Evolutionary conservation across 208 protist genomes (phyloP), one percentile per base, ranked within the genome.

Genomic region (Leishmania guyanensis): DNA sequence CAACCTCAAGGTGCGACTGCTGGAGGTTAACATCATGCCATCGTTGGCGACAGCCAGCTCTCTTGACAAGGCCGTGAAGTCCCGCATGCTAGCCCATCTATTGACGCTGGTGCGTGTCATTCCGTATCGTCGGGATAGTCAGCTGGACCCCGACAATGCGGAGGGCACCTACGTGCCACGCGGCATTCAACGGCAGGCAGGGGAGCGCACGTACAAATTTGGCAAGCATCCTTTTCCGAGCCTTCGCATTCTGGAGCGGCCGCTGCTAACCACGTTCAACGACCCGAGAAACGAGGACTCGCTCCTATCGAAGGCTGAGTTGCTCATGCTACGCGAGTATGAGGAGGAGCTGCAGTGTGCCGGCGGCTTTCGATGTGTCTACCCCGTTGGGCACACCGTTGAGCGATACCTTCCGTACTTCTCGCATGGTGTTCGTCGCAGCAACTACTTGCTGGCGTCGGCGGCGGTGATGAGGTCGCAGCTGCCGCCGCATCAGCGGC

Each of bases 21-120:
- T 98, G 75, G 96, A 98, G 87, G 93, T 94, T 54, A 98, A 98
- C 81, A 98, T 98, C 65, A 98, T 98, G 96, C 94, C 96, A 16
- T 97, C 92, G 12, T 88, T 97, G 46, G 93, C 93, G 2, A 98
- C 95, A 39, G 93, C 90, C 73, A 93, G 89, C 73, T 84, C 88
- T 8, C 86, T 97, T 48, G 95, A 98, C 79, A 96, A 96, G 86
- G 93, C 92, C 14, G 93, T 98, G 10, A 98, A 97, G 84, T 90
- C 87, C 8, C 92, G 94, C 56, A 94, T 98, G 90, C 86, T 98
- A 60, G 89, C 94, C 16, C 94, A 97, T 82, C 53, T 98, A 82
- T 85, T 97, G 46, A 97, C 94, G 22, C 85, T 98, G 26, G 91
- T 97, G 29, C 91, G 95, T 29, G 80, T 88, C 56, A 88, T 96